A percentile compares a stretch with the other conserved stretches of the same genome.
Evolutionary conservation across 2,329 filamentous ascomycete species (phyloP).

Genomic region (Diaporthe sp.): DNA sequence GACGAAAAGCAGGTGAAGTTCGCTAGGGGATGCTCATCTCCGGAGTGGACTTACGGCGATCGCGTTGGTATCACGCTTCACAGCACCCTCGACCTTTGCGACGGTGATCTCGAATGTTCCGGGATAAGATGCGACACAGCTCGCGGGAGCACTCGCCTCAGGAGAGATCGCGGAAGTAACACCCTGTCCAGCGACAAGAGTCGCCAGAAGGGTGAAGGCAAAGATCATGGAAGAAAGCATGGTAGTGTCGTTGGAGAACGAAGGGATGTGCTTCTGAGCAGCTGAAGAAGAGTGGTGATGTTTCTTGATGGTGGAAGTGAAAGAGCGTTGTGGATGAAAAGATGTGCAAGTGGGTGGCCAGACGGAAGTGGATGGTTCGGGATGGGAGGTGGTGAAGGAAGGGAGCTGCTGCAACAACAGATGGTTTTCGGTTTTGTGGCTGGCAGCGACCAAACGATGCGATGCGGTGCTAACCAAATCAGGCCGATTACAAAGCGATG

Average conservation of each 20-base stretch:
- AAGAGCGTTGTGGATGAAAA: not conserved
- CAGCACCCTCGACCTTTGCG: slow-evolving; percentile 53
- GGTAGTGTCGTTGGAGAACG: slow-evolving; percentile 34
- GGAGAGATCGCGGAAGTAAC: slow-evolving; percentile 61
- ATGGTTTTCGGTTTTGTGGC: slow-evolving; percentile 6
- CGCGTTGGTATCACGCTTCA: slow-evolving; percentile 50
- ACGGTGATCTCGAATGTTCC: slow-evolving; percentile 73
- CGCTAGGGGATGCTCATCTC: not conserved
- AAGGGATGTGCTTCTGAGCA: too few relatives aligned
- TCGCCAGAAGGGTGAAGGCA: slow-evolving; percentile 58
- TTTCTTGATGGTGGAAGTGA: not conserved
- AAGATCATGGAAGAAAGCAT: slow-evolving; percentile 49
- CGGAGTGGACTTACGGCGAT: slow-evolving; percentile 46
- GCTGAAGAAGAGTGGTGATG: not conserved
- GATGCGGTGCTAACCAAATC: slow-evolving; percentile 21
- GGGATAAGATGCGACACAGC: slow-evolving; percentile 64
- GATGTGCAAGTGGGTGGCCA: slow-evolving; percentile 1
- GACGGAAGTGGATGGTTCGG: not conserved
- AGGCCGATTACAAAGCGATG: slow-evolving; percentile 39
- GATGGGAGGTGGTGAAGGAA: slow-evolving; percentile 12
- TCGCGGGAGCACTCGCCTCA: slow-evolving; percentile 59
- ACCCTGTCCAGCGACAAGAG: slow-evolving; percentile 58
- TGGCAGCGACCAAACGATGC: slow-evolving; percentile 29
- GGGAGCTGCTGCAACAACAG: slow-evolving; percentile 10
- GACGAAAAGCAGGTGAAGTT: not conserved